phyloP scores from a whole-genome alignment of 176 grass and related monocot species.

The Lolium multiflorum region DNA sequence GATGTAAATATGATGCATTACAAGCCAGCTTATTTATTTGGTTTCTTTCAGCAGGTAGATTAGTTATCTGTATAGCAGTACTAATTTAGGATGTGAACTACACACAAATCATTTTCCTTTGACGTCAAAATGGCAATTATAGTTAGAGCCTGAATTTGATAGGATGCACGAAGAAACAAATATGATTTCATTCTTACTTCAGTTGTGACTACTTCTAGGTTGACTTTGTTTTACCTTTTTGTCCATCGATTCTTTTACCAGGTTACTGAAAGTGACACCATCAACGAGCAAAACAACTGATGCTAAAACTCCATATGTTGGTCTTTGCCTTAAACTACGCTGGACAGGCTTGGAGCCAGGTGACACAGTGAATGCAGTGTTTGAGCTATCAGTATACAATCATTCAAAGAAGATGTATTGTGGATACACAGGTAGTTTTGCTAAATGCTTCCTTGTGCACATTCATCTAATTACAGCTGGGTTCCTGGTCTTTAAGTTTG shows the following conservation, averaged over 20 bases:
- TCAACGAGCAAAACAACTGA: background rate
- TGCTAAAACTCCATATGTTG: constrained; percentile 32
- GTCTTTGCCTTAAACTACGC: background rate
- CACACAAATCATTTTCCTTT: background rate
- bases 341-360: background rate
- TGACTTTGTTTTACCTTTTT: background rate
- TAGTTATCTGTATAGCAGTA: background rate
- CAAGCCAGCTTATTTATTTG: background rate
- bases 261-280: constrained; percentile 10
- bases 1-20: background rate
- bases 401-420: constrained; percentile 23
- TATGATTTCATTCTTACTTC: background rate
- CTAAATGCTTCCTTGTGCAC: background rate
- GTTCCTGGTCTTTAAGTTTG: background rate
- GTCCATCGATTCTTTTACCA: constrained; percentile 15
- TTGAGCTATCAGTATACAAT: constrained; percentile 46
- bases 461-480: background rate
- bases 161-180: constrained; percentile 16
- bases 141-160: background rate
- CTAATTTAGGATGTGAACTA: constrained; percentile 7
- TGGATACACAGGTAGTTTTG: constrained; percentile 20
- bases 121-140: background rate
- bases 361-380: background rate
- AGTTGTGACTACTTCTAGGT: background rate
- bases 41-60: background rate